Evolutionary conservation across 208 protist species (phyloP), one percentile per base, ranked within the genome.

Genomic region (Angomonas ambiguus): DNA sequence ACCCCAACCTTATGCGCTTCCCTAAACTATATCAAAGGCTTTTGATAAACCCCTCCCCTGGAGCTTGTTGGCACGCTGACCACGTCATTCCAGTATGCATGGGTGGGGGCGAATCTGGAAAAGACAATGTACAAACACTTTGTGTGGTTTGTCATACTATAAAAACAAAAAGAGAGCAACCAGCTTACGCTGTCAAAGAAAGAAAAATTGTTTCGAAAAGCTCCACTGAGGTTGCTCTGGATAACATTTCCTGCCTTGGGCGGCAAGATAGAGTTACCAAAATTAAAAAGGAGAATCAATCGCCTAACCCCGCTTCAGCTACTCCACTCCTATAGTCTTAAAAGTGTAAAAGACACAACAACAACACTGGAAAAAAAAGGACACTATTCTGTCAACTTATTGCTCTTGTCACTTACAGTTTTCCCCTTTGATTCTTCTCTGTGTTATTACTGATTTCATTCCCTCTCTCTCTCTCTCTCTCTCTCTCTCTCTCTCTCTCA

Each of bases 11-110:
- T 53, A 55, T 82, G 42, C 64, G 82, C n/a, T 77, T 83, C 49
- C 82, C 85, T 0, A 60, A 22, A n/a, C 62, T 94, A 13, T 79
- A 71, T 62, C 76, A 71, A 30, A 64, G 67, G 30, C 62, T 88
- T 16, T 33, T 94, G 51, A 62, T 72, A 18, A 70, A 77, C 57
- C 88, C 85, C 8, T 62, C 80, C 34, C 65, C 83, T 34, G 88
- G 88, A n/a, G 82, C 85, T 63, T 73, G 77, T 20, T 94, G 88
- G 88, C 82, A 94, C 41, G 88, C 83, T 0, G 88, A 94, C 69
- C 88, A 94, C 60, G 71, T 94, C 5, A 65, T 86, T 1, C 81
- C 88, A 1, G 88, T 94, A 22, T 69, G 58, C 56, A 71, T 77
- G 22, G 88, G 88, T 3, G 88, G 84, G 13, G 88, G 88, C 10